Evolutionary conservation across 768 basidiomycete species (phyloP), one percentile per base, ranked within the genome.

Genomic region (Omphalotus guepiniiformis): DNA sequence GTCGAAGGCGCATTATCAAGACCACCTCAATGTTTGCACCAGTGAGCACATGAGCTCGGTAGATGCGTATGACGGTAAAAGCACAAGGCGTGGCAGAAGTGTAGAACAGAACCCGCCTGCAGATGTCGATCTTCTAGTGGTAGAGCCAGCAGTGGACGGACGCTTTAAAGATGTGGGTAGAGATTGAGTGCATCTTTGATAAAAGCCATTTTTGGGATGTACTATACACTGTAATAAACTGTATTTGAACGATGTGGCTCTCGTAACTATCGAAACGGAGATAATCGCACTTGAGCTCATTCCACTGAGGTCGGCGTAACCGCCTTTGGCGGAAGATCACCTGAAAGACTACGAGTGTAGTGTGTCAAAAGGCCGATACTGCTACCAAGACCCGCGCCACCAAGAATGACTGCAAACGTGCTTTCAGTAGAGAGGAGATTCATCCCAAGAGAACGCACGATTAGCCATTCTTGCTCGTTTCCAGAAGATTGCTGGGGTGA

Each of bases 21-120:
- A 80, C 44, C 71, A 82, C 41, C 68, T 90, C 53, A 73, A 75
- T 45, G 72, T 89, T 21, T 72, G 79, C 9, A 67, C 70, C 28
- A 71, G 75, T 32, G 87, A 92, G 61, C 82, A 92, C 58, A 90
- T 93, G 90, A 82, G 77, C 53, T 59, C 57, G 6, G 81, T 93
- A 0, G 91, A 95, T 60, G 75, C 75, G 37, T 87, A 80, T 59
- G 82, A 89, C 55, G 87, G 87, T 32, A 55, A 66, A 44, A 66
- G 63, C 41, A 64, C 68, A 27, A 64, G 78, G 32, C 65, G 58
- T 52, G 42, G 30, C 16, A 16, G 12, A 15, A 16, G 6, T 6
- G 11, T 16, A 1, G 28, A 30, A n/a, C 40, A 30, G 18, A 39
- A 38, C n/a, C 37, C 3, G 36, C 13, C 7, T 3, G 48, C 63